phyloP scores from a whole-genome alignment of 306 rosid species.

The Lagenaria siceraria region DNA sequence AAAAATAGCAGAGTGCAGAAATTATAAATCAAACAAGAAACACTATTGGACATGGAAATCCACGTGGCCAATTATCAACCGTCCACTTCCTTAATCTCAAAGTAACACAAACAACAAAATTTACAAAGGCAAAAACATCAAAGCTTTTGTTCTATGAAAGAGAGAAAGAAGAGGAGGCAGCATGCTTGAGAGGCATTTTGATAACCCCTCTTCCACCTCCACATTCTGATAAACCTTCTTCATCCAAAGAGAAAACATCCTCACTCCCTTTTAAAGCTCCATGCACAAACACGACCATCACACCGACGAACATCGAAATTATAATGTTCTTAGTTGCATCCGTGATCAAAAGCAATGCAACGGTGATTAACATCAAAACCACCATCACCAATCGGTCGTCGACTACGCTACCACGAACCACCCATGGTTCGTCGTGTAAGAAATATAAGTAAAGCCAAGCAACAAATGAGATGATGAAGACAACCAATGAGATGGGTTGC shows the following conservation, averaged over 20 bases:
- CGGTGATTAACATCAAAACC: constrained; percentile 21
- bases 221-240: constrained; percentile 18
- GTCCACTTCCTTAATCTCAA: neutral
- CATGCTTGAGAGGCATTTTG: constrained; percentile 44
- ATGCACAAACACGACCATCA: constrained; percentile 27
- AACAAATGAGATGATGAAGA: constrained; percentile 19
- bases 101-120: neutral
- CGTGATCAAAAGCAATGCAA: constrained; percentile 25
- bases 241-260: constrained; percentile 32
- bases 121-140: neutral
- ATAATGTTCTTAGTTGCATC: constrained; percentile 30
- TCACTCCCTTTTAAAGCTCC: constrained; percentile 39
- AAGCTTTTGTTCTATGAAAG: constrained; percentile 3
- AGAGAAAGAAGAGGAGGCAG: constrained; percentile 55
- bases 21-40: neutral
- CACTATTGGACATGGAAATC: neutral
- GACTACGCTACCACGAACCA: constrained; percentile 17
- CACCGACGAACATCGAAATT: constrained; percentile 22
- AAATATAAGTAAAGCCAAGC: constrained; percentile 45
- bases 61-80: neutral
- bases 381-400: constrained; percentile 28
- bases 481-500: constrained; percentile 40
- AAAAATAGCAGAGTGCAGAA: neutral
- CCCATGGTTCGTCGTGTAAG: constrained; percentile 34
- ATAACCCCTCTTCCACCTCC: constrained; percentile 14